Evolutionary conservation across 2,329 filamentous ascomycete genomes (phyloP).

Genomic region (Fusarium graminum): DNA sequence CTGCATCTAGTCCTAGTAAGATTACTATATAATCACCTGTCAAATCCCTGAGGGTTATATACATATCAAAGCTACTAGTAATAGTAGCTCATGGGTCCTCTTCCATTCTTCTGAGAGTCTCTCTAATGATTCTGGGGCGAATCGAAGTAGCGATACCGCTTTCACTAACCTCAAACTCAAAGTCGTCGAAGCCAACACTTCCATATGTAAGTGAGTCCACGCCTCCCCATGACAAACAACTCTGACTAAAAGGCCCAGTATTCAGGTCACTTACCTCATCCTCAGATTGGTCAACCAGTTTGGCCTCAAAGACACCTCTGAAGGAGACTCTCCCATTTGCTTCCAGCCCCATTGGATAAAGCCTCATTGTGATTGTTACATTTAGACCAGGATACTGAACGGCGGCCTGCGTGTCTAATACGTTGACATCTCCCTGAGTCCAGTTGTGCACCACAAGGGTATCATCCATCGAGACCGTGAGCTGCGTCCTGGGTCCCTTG

Average conservation of each 20-base stretch:
- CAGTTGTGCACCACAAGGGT: slow-evolving; percentile 19
- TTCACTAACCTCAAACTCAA: slow-evolving; percentile 10
- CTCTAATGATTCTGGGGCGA: not conserved
- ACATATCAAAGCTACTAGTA: too few species aligned
- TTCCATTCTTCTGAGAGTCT: not conserved
- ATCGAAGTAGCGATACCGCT: not conserved
- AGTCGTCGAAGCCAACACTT: slow-evolving; percentile 15
- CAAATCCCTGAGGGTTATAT: too few species aligned
- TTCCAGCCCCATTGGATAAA: not conserved
- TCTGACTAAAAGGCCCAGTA: slow-evolving; percentile 4
- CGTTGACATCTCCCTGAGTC: not conserved
- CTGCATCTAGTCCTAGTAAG: too few species aligned
- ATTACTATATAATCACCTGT: too few species aligned
- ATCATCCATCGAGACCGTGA: not conserved
- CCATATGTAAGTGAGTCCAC: slow-evolving; percentile 8
- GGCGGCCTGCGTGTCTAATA: not conserved
- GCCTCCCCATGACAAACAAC: slow-evolving; percentile 4
- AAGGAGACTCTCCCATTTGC: not conserved
- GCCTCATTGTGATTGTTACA: not conserved
- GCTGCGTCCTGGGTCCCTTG: not conserved
- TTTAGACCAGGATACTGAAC: not conserved
- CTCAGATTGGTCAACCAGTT: accelerated
- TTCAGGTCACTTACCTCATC: not conserved
- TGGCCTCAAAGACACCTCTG: not conserved
- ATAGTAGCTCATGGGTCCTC: too few species aligned